Percentiles rank a stretch among this genome's conserved stretches.
phyloP scores from a whole-genome alignment of 2,329 filamentous ascomycete genomes.

The Sclerotinia borealis region DNA sequence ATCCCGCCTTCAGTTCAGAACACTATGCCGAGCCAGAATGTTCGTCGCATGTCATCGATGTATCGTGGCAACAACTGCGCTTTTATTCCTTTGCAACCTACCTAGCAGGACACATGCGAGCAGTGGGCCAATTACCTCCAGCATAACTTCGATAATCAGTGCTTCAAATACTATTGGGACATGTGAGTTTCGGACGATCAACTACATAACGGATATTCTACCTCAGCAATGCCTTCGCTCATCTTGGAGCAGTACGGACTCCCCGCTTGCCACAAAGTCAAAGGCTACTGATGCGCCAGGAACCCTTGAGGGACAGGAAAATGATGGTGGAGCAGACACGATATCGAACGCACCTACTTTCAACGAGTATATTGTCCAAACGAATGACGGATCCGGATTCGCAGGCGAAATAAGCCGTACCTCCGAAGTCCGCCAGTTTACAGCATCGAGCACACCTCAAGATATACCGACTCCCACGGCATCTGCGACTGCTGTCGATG shows the following conservation, averaged over 20 bases:
- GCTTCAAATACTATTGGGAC: constrained; percentile 20
- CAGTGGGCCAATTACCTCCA: constrained; percentile 17
- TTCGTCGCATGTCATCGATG: constrained; percentile 17
- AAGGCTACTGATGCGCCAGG: neutral
- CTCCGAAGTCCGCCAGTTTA: constrained; percentile 1
- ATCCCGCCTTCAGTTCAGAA: neutral
- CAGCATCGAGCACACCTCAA: neutral
- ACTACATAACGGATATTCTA: constrained; percentile 33
- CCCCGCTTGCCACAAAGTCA: constrained; percentile 10
- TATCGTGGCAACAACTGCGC: constrained; percentile 18
- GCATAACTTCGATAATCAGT: constrained; percentile 1
- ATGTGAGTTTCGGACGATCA: constrained; percentile 33
- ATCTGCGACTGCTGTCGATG: constrained; percentile 20
- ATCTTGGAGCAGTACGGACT: constrained; percentile 27
- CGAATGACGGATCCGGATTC: neutral
- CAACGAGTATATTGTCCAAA: constrained; percentile 4
- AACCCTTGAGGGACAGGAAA: neutral
- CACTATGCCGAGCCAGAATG: constrained; percentile 20
- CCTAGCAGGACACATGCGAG: constrained; percentile 19
- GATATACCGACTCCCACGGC: constrained; percentile 1
- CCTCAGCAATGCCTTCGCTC: constrained; percentile 31
- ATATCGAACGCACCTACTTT: neutral
- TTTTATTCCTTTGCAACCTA: constrained; percentile 18
- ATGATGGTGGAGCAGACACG: neutral
- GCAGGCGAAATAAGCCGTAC: constrained; percentile 7